These are phyloP conservation scores for Trichoderma sp. DNA, from an alignment of 2,329 filamentous ascomycete species.

Conservation along the genomic window DNA sequence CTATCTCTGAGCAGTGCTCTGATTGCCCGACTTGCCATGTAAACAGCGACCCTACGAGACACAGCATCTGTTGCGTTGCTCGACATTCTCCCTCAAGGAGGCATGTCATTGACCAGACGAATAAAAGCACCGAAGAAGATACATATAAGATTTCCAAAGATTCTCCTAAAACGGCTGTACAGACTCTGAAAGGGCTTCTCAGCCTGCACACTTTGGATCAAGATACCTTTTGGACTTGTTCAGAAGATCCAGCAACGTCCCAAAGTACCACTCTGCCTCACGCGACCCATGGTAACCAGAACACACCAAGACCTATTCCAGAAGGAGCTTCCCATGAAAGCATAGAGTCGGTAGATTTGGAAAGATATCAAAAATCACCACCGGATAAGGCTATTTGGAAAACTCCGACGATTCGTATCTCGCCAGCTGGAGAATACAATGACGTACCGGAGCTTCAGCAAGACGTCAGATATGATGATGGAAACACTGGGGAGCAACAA, in stretches of 20 bases:
- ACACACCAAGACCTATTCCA: not conserved
- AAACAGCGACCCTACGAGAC: not conserved
- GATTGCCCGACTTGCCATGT: conserved; percentile 9
- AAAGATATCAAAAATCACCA: not conserved
- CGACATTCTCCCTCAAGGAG: not conserved
- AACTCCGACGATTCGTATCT: not conserved
- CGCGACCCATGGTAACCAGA: not conserved
- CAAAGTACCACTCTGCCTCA: not conserved
- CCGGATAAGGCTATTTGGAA: not conserved
- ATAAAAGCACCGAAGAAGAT: not conserved
- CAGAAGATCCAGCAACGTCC: not conserved
- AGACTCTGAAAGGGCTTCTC: not conserved
- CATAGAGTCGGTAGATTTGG: not conserved
- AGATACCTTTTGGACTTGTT: not conserved
- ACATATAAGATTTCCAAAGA: no score
- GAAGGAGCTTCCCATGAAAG: not conserved
- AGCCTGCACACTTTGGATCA: not conserved
- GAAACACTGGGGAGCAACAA: not conserved
- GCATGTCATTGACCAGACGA: not conserved
- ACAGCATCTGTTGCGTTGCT: conserved; percentile 19
- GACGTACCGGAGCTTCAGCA: not conserved
- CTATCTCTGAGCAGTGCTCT: not conserved
- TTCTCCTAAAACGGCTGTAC: not conserved
- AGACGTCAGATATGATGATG: not conserved
- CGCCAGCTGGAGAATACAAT: not conserved